Evolutionary conservation across 2,329 filamentous ascomycete species (phyloP).

Genomic region (Venturia carpophila): DNA sequence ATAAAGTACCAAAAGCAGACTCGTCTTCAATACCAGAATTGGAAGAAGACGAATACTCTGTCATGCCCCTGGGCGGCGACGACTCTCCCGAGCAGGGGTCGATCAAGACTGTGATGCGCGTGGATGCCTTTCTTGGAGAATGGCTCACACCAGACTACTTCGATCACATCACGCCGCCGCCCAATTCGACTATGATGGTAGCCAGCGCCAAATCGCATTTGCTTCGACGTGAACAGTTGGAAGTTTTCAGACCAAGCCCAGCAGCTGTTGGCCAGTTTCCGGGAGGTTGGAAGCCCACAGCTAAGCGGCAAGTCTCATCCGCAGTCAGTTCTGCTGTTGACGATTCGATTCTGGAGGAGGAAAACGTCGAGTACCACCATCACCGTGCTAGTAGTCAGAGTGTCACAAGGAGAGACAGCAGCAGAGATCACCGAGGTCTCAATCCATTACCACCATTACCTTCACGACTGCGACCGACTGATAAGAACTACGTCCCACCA

Average conservation of each 20-base stretch:
- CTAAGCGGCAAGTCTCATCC: slow-evolving; percentile 16
- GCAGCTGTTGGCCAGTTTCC: slow-evolving; percentile 44
- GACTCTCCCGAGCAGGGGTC: background rate
- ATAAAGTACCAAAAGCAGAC: slow-evolving; percentile 22
- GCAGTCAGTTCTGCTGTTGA: slow-evolving; percentile 21
- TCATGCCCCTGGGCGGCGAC: slow-evolving; percentile 1
- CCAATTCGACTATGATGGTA: slow-evolving; percentile 78
- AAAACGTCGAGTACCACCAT: slow-evolving; percentile 2
- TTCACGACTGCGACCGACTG: slow-evolving; percentile 20
- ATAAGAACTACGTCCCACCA: slow-evolving; percentile 59
- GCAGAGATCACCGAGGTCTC: slow-evolving; percentile 13
- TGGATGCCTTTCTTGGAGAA: slow-evolving; percentile 91
- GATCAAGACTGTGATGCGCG: slow-evolving; percentile 56
- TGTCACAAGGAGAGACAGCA: background rate
- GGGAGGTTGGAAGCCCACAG: slow-evolving; percentile 43
- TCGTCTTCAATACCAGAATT: slow-evolving; percentile 9
- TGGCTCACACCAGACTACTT: slow-evolving; percentile 94
- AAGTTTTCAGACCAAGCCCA: slow-evolving; percentile 34
- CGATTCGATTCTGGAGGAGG: slow-evolving; percentile 11
- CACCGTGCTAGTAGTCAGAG: slow-evolving; percentile 16
- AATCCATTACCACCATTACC: slow-evolving; percentile 3
- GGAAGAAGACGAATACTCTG: slow-evolving; percentile 1
- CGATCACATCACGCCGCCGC: slow-evolving; percentile 82
- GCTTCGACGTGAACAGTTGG: slow-evolving; percentile 59
- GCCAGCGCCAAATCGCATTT: slow-evolving; percentile 82